These are phyloP conservation scores for Apiotrichum akiyoshidainum DNA, from an alignment of 1,284 basidiomycete genomes.

Conservation along the genomic window DNA sequence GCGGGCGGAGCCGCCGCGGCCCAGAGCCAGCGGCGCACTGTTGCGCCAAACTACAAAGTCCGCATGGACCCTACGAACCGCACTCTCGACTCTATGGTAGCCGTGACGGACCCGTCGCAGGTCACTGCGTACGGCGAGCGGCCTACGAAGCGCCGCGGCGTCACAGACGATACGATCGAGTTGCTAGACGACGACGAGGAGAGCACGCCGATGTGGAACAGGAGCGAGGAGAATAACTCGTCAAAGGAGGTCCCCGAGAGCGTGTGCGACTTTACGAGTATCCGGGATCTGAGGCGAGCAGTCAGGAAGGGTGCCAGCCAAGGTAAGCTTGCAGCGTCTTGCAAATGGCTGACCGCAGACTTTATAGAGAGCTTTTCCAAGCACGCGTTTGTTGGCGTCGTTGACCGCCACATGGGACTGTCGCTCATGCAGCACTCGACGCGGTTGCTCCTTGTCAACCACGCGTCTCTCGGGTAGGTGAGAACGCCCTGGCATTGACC, in stretches of 20 bases:
- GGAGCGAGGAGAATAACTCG: slow-evolving; percentile 31
- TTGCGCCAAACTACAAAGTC: slow-evolving; percentile 80
- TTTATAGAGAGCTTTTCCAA: slow-evolving; percentile 78
- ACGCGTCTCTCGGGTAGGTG: slow-evolving; percentile 74
- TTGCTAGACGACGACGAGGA: slow-evolving; percentile 26
- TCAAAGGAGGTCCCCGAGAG: slow-evolving; percentile 69
- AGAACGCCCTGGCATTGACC: not conserved
- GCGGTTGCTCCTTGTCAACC: slow-evolving; percentile 83
- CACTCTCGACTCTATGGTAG: slow-evolving; percentile 91
- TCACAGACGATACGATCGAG: not conserved
- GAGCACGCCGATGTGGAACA: slow-evolving; percentile 25
- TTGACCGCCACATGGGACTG: slow-evolving; percentile 69
- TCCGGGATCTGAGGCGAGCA: slow-evolving; percentile 64
- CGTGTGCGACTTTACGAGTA: slow-evolving; percentile 73
- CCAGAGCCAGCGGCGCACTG: slow-evolving; percentile 24
- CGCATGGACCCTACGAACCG: slow-evolving; percentile 82
- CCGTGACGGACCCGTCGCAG: slow-evolving; percentile 37
- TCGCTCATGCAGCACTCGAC: slow-evolving; percentile 86
- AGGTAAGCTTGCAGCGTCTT: slow-evolving; percentile 55
- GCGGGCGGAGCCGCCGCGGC: not conserved
- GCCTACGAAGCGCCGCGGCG: slow-evolving; percentile 31
- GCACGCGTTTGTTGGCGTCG: slow-evolving; percentile 90
- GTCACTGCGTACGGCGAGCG: slow-evolving; percentile 26
- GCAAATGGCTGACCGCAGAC: slow-evolving; percentile 53
- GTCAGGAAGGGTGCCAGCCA: slow-evolving; percentile 64